These are phyloP conservation scores for Pseudogymnoascus sp. DNA, from an alignment of 2,329 filamentous ascomycete species.

Conservation along the genomic window DNA sequence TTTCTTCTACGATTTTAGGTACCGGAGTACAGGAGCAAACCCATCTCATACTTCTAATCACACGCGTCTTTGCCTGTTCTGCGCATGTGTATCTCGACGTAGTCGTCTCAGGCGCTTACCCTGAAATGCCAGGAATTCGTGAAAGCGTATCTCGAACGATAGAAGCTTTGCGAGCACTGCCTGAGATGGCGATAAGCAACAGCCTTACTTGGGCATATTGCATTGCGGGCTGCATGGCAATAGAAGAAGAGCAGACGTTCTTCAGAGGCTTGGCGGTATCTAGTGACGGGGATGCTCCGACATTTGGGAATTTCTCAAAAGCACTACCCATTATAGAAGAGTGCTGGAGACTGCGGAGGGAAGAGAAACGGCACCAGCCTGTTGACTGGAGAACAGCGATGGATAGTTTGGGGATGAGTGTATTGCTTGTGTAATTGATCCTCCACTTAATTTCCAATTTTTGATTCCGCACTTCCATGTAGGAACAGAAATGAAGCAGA, in stretches of 20 bases:
- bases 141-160: constrained; percentile 10
- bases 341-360: constrained; percentile 11
- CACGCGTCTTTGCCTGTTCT: constrained; percentile 13
- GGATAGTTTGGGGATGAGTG: background rate
- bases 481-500: background rate
- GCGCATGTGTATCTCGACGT: constrained; percentile 16
- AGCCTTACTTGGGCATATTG: constrained; percentile 17
- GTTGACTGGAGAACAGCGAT: constrained; percentile 2
- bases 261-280: constrained; percentile 12
- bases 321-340: constrained; percentile 14
- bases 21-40: background rate
- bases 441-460: background rate
- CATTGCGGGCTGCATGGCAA: constrained; percentile 18
- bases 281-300: background rate
- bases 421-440: background rate
- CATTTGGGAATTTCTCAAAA: constrained; percentile 11
- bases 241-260: constrained; percentile 13
- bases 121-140: constrained; percentile 13
- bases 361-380: background rate
- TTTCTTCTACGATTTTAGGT: too few species aligned
- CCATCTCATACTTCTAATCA: constrained; percentile 10
- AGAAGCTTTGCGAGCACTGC: constrained; percentile 11
- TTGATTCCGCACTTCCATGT: background rate
- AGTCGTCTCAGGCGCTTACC: constrained; percentile 13
- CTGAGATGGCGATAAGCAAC: constrained; percentile 13